These are phyloP conservation scores for Pichia thaimueangensis DNA, from an alignment of 805 yeast genomes.

Conservation along the genomic window DNA sequence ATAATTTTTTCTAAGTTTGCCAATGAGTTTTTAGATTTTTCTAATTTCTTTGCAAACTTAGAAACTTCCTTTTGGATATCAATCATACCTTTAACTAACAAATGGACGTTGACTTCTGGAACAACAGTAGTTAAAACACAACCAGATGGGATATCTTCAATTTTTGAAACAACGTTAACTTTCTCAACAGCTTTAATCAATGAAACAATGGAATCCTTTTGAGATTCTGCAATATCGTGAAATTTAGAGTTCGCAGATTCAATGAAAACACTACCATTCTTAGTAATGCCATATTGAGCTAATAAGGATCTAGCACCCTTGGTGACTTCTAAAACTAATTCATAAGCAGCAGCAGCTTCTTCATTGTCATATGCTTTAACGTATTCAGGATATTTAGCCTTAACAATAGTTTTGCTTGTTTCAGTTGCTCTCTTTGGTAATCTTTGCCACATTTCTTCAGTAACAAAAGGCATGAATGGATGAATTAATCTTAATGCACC, in stretches of 20 bases:
- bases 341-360: conserved; percentile 69
- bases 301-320: conserved; percentile 88
- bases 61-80: conserved; percentile 86
- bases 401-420: conserved; percentile 60
- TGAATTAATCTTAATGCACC: conserved; percentile 87
- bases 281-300: conserved; percentile 82
- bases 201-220: conserved; percentile 81
- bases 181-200: conserved; percentile 85
- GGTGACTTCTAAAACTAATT: conserved; percentile 76
- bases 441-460: conserved; percentile 99
- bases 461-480: conserved; percentile 96
- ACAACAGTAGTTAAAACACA: conserved; percentile 81
- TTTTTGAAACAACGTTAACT: conserved; percentile 54
- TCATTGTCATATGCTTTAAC: conserved; percentile 53
- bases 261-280: conserved; percentile 81
- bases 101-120: conserved; percentile 78
- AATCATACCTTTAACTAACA: conserved; percentile 89
- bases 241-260: conserved; percentile 52
- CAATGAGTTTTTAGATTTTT: conserved; percentile 53
- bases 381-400: conserved; percentile 73
- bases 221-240: conserved; percentile 52
- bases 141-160: conserved; percentile 71
- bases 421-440: conserved; percentile 81
- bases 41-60: conserved; percentile 75
- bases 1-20: conserved; percentile 65